Evolutionary conservation across 1,139 yeast species (phyloP).

Genomic region (Hansenula lynferdii): DNA sequence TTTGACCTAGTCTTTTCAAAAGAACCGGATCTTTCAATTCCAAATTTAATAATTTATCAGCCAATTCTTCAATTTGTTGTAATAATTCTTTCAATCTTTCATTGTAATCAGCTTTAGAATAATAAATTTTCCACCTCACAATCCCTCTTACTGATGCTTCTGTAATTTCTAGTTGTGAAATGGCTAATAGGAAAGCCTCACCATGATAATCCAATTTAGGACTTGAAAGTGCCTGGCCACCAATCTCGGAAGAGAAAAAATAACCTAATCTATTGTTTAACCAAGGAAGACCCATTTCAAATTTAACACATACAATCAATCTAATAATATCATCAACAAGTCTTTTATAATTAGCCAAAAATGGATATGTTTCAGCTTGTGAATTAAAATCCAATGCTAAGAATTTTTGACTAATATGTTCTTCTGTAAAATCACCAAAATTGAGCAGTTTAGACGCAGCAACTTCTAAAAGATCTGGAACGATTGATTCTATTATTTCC

Average conservation of each 20-base stretch:
- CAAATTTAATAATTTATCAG: slow-evolving; percentile 73
- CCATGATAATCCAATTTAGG: slow-evolving; percentile 48
- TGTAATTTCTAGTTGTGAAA: slow-evolving; percentile 78
- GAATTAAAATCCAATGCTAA: slow-evolving; percentile 87
- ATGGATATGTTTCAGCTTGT: slow-evolving; percentile 71
- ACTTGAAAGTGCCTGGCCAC: slow-evolving; percentile 56
- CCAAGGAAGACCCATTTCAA: slow-evolving; percentile 81
- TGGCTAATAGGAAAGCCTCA: slow-evolving; percentile 72
- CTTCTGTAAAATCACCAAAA: slow-evolving; percentile 65
- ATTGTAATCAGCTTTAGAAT: slow-evolving; percentile 54
- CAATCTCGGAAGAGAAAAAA: slow-evolving; percentile 73
- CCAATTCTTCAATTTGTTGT: slow-evolving; percentile 65
- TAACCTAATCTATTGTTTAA: slow-evolving; percentile 65
- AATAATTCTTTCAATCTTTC: slow-evolving; percentile 52
- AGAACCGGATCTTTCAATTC: slow-evolving; percentile 76
- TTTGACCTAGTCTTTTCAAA: slow-evolving; percentile 82
- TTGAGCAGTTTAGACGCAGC: slow-evolving; percentile 78
- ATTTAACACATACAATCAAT: slow-evolving; percentile 79
- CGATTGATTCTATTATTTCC: slow-evolving; percentile 42
- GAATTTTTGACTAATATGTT: slow-evolving; percentile 56
- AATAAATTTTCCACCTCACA: slow-evolving; percentile 97
- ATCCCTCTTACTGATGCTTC: slow-evolving; percentile 92
- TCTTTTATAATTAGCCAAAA: slow-evolving; percentile 74
- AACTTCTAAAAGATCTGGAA: slow-evolving; percentile 67
- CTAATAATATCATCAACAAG: slow-evolving; percentile 89